phyloP scores from a whole-genome alignment of 306 rosid species.

The Morella rubra region DNA sequence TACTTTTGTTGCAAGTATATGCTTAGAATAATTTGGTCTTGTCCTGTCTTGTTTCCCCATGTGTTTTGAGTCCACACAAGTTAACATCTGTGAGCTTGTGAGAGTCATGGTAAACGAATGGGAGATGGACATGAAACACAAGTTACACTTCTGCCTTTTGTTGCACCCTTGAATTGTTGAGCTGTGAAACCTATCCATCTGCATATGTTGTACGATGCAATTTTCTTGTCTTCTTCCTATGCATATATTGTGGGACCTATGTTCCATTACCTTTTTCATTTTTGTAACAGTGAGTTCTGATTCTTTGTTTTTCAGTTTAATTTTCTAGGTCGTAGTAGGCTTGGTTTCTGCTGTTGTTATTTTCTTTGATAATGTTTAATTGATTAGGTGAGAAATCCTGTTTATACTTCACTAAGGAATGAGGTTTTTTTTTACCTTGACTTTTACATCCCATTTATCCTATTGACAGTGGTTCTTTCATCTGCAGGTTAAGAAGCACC shows the following conservation, averaged over 20 bases:
- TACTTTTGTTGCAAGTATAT: not conserved
- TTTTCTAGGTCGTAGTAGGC: not conserved
- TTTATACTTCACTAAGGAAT: not conserved
- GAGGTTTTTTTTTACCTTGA: not conserved
- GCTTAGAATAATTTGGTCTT: not conserved
- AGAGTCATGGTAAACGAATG: not conserved
- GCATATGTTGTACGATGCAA: not conserved
- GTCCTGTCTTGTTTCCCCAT: not conserved
- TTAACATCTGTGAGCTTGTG: constrained; percentile 2
- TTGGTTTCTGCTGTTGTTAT: not conserved
- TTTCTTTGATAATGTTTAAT: not conserved
- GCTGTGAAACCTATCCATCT: not conserved
- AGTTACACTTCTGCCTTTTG: not conserved
- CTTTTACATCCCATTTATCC: not conserved
- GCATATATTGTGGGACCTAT: not conserved
- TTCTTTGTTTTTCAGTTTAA: not conserved
- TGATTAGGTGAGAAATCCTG: constrained; percentile 1
- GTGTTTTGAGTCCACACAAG: not conserved
- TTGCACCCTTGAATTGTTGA: not conserved
- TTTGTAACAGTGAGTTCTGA: not conserved
- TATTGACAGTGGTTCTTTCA: constrained; percentile 32
- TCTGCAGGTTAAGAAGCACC: constrained; percentile 72
- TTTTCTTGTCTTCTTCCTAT: not conserved
- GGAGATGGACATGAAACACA: not conserved
- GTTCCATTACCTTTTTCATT: not conserved